These are phyloP conservation scores for Phytophthora chlamydospora DNA, from an alignment of 352 stramenopile genomes.

Conservation along the genomic window DNA sequence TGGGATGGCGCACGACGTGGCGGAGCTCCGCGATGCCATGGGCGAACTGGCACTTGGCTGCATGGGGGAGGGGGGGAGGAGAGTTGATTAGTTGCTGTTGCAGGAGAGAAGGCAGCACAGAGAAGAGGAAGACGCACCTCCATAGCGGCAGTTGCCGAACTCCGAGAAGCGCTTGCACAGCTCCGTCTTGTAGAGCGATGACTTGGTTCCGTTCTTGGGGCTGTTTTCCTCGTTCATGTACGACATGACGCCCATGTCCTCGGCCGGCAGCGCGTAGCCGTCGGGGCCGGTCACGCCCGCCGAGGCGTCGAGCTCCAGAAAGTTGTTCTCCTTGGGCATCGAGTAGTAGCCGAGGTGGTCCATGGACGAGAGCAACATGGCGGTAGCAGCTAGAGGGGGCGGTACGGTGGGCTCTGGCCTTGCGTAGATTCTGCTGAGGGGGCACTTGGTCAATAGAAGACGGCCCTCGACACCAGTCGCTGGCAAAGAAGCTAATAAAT, in stretches of 20 bases:
- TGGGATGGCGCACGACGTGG: constrained; percentile 87
- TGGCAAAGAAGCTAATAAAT: constrained; percentile 24
- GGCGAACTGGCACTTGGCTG: constrained; percentile 89
- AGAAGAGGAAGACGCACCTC: constrained; percentile 43
- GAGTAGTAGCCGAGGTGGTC: constrained; percentile 86
- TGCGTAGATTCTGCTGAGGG: constrained; percentile 13
- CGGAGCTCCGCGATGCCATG: constrained; percentile 81
- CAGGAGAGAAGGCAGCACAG: neutral
- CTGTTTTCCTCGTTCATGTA: constrained; percentile 86
- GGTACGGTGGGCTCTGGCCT: constrained; percentile 20
- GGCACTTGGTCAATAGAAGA: constrained; percentile 24
- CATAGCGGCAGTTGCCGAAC: constrained; percentile 88
- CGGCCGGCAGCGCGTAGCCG: constrained; percentile 49
- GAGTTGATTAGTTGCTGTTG: constrained; percentile 4
- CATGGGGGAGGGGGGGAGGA: constrained; percentile 1
- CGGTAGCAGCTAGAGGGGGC: constrained; percentile 13
- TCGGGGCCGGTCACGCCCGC: constrained; percentile 27
- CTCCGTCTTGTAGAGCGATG: constrained; percentile 89
- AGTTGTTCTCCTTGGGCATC: constrained; percentile 73
- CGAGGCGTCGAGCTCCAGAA: constrained; percentile 69
- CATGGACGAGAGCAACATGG: constrained; percentile 83
- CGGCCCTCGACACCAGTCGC: constrained; percentile 32
- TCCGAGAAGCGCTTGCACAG: constrained; percentile 89
- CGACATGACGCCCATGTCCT: constrained; percentile 44
- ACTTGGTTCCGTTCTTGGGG: constrained; percentile 86